Evolutionary conservation across 768 basidiomycete genomes (phyloP), one percentile per base, ranked within the genome.

Genomic region (Psilocybe subaeruginosa): DNA sequence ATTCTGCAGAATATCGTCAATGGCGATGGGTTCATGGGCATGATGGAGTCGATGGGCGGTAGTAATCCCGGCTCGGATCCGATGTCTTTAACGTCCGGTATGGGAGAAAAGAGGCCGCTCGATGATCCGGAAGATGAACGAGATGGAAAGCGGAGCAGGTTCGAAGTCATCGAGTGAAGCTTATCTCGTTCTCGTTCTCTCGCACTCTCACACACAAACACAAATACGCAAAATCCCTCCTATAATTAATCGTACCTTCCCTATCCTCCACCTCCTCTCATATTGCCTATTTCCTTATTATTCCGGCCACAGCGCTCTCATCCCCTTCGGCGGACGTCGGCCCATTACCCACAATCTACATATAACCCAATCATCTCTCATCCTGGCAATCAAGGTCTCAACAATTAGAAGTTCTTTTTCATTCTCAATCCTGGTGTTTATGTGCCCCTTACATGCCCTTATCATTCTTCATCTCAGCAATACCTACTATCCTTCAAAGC

Each of bases 1-100:
- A 92, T 96, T 59, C 72, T 96, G 65, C 86, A 88, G 72, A 88
- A 85, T 56, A 80, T 95, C 60, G 85, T 92, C 46, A 83, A 76
- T 68, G 86, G 83, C 31, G 91, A 91, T 64, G 79, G 80, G 3
- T 81, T 89, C 69, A 73, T 78, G 73, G 80, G 77, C 12, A 77
- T 79, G 19, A 68, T 71, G 66, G 70, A 59, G 29, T 31, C 33
- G 8, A 46, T 57, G 41, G 17, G 33, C n/a, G 29, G 27, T 23
- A 3, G 23, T 8, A 37, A 33, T 2, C 30, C 55, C 8, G 17
- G 31, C 19, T 29, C 55, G 74, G 16, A 9, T 65, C 68, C 55
- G 66, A 49, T 35, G 73, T 39, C 54, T 35, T 57, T 48, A 29
- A 14, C 23, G n/a, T n/a, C 45, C n/a, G 63, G 39, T 17, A 45